Evolutionary conservation across 148 eudicot genomes (phyloP).

Genomic region (Limonium bicolor): DNA sequence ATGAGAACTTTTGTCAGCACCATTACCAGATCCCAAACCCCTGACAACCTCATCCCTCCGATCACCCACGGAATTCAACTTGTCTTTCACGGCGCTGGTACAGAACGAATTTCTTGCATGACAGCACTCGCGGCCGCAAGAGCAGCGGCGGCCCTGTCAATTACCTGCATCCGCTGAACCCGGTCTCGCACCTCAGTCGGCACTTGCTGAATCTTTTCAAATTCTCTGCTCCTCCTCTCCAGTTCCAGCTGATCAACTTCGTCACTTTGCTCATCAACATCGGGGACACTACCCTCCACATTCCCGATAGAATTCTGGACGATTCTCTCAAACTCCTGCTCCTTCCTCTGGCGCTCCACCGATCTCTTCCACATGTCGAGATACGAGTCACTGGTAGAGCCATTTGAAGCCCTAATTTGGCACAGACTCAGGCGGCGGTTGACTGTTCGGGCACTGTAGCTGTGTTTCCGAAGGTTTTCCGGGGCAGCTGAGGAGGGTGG

Average conservation of each 20-base stretch:
- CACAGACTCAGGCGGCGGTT: too few species aligned
- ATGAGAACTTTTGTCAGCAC: not conserved
- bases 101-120: conserved; percentile 18
- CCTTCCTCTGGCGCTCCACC: conserved; percentile 38
- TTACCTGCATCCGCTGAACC: conserved; percentile 70
- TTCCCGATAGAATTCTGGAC: conserved; percentile 9
- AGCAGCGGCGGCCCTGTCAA: conserved; percentile 91
- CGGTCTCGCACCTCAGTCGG: conserved; percentile 63
- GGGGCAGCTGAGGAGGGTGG: too few species aligned
- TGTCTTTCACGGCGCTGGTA: not conserved
- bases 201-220: conserved; percentile 61
- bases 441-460: not conserved
- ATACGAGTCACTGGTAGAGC: conserved; percentile 28
- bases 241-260: conserved; percentile 19
- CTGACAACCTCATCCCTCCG: not conserved
- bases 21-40: not conserved
- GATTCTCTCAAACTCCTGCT: conserved; percentile 25
- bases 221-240: conserved; percentile 51
- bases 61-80: too few species aligned
- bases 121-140: conserved; percentile 68
- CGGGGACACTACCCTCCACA: conserved; percentile 1
- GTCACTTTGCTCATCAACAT: conserved; percentile 31
- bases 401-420: conserved; percentile 22
- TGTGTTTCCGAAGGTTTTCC: not conserved
- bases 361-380: conserved; percentile 70